Base-by-base conservation (phyloP, 2,329 filamentous ascomycete genomes). In the Nannizziopsis arthrosporioides region DNA sequence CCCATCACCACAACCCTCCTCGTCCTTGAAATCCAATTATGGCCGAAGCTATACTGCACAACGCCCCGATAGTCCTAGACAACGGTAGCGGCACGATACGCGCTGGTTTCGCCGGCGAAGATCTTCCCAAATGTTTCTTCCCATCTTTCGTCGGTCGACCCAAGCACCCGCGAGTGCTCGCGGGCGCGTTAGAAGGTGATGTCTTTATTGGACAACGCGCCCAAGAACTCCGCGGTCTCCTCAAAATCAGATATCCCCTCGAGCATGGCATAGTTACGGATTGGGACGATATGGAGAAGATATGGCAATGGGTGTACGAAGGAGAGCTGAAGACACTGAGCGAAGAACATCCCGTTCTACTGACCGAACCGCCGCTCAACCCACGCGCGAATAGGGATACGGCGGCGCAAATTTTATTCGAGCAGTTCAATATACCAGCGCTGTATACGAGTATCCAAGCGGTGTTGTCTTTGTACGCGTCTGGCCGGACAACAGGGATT, bases 251-350 rank as follows among this genome's bases (percentile, higher is more conserved):
- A 56, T 96, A 96, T 65, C 92, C 92, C 39, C 73, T 98, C 48
- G 92, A 96, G 71, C 92, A 98, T 66, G 92, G 92, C 58, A 93
- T 98, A 60, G 92, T 98, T 54, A 98, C 92, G 57, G 88, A 98
- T 68, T 98, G 92, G 92, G 92, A 96, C 64, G 92, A 98, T 63
- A 98, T 98, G 92, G 92, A 98, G 73, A 82, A 87, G 71, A 98
- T 98, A 69, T 98, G 92, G 92, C 85, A 93, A 61, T 92, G 94
- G 63, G 88, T 98, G 46, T 98, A 96, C 66, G 85, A 85, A 50
- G 90, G 95, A 62, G 92, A 93, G 55, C 68, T 98, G 60, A 96
- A 95, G 73, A 94, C 90, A 43, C 75, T 95, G 63, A 95, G 89
- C 68, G 92, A 98, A 76, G 92, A 98, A 82, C 92, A 98, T 68